phyloP scores from a whole-genome alignment of 148 eudicot species.

The Rhododendron simsii region DNA sequence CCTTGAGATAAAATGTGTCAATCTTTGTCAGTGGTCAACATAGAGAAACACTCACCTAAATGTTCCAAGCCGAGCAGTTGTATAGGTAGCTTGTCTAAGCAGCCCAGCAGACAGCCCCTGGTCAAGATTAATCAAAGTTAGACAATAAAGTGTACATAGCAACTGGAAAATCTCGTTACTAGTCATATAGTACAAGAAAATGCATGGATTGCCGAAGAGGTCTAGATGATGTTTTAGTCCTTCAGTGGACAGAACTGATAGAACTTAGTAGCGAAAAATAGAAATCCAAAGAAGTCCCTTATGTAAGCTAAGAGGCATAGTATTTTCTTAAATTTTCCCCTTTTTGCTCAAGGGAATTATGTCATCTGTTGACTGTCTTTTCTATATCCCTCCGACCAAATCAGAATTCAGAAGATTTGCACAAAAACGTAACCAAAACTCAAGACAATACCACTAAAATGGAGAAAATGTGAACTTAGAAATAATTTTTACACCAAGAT shows the following conservation, averaged over 20 bases:
- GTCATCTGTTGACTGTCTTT: neutral
- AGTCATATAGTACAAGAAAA: neutral
- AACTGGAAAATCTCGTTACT: neutral
- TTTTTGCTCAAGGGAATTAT: neutral
- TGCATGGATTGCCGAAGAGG: neutral
- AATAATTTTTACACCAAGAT: neutral
- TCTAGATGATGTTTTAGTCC: neutral
- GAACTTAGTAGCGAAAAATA: neutral
- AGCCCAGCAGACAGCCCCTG: constrained; percentile 92
- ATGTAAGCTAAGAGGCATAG: neutral
- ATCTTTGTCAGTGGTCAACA: neutral
- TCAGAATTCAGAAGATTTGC: neutral
- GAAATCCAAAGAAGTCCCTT: neutral
- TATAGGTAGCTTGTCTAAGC: constrained; percentile 94
- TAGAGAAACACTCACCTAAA: constrained; percentile 51
- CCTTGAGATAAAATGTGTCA: neutral
- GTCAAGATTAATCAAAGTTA: constrained; percentile 7
- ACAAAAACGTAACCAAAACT: constrained; percentile 3
- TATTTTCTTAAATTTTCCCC: neutral
- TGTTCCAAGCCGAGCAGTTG: constrained; percentile 92
- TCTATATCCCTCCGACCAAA: neutral
- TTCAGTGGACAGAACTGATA: neutral
- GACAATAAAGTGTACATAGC: neutral
- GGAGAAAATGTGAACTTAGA: neutral
- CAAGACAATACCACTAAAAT: neutral